These are phyloP conservation scores for Amaranthus tricolor DNA, from an alignment of 179 eudicot genomes.

Conservation along the genomic window DNA sequence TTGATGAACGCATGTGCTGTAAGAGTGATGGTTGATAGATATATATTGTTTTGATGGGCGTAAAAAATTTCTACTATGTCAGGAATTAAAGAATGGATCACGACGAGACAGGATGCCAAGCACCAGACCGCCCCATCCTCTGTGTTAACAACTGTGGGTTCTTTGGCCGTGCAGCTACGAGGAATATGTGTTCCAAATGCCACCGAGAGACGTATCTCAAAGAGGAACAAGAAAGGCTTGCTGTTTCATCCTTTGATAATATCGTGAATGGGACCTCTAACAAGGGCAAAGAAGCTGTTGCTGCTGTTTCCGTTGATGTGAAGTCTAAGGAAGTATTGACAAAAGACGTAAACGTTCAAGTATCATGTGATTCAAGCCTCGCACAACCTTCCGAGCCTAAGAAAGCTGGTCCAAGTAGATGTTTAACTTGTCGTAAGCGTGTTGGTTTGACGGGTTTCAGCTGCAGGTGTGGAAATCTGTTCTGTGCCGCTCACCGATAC, in stretches of 20 bases:
- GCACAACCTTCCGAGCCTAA: conserved; percentile 28
- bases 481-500: conserved; percentile 67
- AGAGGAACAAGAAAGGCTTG: conserved; percentile 59
- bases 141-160: conserved; percentile 84
- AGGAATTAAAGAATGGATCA: conserved; percentile 50
- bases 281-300: conserved; percentile 34
- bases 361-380: conserved; percentile 22
- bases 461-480: conserved; percentile 66
- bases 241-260: conserved; percentile 54
- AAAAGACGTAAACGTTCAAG: conserved; percentile 19
- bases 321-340: conserved; percentile 27
- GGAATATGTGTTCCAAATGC: conserved; percentile 89
- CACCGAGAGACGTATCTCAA: conserved; percentile 59
- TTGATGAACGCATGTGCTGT: background rate
- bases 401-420: conserved; percentile 60
- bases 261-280: conserved; percentile 53
- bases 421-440: conserved; percentile 58
- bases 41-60: background rate
- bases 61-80: background rate
- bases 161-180: conserved; percentile 70
- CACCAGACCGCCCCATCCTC: conserved; percentile 66
- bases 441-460: conserved; percentile 72
- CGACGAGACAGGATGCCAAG: conserved; percentile 62
- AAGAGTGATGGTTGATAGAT: background rate
- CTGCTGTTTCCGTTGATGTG: conserved; percentile 21